These are phyloP conservation scores for Byssoonygena ceratinophila DNA, from an alignment of 2,329 filamentous ascomycete genomes.

Conservation along the genomic window DNA sequence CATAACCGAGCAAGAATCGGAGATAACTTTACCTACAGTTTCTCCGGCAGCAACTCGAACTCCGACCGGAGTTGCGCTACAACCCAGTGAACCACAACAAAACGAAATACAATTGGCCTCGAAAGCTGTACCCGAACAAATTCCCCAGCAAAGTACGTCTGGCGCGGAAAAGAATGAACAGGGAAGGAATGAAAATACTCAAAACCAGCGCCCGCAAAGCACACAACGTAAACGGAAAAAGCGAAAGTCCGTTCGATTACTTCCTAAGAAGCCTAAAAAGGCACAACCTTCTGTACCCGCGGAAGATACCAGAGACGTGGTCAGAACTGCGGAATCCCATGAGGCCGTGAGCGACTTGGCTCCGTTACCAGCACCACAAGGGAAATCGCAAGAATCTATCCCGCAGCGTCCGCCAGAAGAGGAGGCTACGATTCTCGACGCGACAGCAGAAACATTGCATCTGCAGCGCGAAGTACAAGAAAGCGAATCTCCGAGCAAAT, in stretches of 20 bases:
- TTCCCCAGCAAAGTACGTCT: background rate
- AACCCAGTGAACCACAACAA: background rate
- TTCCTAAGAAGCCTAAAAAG: conserved; percentile 11
- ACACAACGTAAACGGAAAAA: conserved; percentile 12
- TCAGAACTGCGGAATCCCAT: background rate
- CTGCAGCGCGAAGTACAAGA: conserved; percentile 1
- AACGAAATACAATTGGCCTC: background rate
- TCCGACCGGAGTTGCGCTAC: background rate
- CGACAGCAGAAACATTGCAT: background rate
- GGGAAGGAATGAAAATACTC: background rate
- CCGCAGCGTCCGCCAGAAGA: background rate
- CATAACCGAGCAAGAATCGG: background rate
- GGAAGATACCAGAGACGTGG: background rate
- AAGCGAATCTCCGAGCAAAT: background rate
- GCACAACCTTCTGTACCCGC: too few relatives aligned
- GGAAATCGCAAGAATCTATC: background rate
- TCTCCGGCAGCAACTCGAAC: background rate
- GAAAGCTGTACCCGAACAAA: background rate
- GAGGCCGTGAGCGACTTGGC: background rate
- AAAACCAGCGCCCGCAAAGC: background rate
- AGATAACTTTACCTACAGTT: background rate
- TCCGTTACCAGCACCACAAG: background rate
- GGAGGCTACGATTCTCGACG: too few relatives aligned
- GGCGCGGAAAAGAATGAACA: background rate
- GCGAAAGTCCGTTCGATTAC: conserved; percentile 15